These are phyloP conservation scores for Kodamaea ohmeri DNA, from an alignment of 1,139 yeast species.

Conservation along the genomic window DNA sequence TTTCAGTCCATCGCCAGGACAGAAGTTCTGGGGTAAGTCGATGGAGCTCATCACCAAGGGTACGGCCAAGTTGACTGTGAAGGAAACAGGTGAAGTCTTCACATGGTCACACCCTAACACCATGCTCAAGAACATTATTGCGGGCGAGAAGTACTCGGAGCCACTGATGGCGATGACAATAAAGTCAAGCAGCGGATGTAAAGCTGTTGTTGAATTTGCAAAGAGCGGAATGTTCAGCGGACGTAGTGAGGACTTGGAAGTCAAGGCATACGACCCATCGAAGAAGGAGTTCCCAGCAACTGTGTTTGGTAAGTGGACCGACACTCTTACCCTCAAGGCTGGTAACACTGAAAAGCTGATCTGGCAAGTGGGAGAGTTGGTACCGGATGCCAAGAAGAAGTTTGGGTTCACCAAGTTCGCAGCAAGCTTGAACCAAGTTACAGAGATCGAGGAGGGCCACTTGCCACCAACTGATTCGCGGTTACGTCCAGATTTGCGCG, in stretches of 20 bases:
- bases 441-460: constrained; percentile 58
- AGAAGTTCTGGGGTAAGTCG: constrained; percentile 94
- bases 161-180: constrained; percentile 72
- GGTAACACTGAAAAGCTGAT: constrained; percentile 43
- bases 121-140: constrained; percentile 78
- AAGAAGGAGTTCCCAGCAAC: constrained; percentile 40
- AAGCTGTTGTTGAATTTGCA: constrained; percentile 72
- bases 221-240: constrained; percentile 78
- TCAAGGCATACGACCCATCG: constrained; percentile 46
- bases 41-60: constrained; percentile 82
- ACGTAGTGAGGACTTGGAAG: constrained; percentile 73
- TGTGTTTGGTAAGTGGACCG: constrained; percentile 78
- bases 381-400: constrained; percentile 57
- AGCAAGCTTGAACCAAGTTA: constrained; percentile 75
- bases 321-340: constrained; percentile 46
- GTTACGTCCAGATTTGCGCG: constrained; percentile 77
- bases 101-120: constrained; percentile 84
- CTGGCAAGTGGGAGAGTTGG: constrained; percentile 67
- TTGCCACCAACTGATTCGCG: constrained; percentile 89
- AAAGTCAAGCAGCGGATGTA: constrained; percentile 63
- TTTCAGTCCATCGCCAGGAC: constrained; percentile 76
- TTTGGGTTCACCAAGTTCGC: constrained; percentile 87
- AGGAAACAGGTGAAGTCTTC: constrained; percentile 64
- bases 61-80: constrained; percentile 51
- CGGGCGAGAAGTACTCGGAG: constrained; percentile 94